Evolutionary conservation across 768 basidiomycete species (phyloP).

Genomic region (Calocybe cyanea): DNA sequence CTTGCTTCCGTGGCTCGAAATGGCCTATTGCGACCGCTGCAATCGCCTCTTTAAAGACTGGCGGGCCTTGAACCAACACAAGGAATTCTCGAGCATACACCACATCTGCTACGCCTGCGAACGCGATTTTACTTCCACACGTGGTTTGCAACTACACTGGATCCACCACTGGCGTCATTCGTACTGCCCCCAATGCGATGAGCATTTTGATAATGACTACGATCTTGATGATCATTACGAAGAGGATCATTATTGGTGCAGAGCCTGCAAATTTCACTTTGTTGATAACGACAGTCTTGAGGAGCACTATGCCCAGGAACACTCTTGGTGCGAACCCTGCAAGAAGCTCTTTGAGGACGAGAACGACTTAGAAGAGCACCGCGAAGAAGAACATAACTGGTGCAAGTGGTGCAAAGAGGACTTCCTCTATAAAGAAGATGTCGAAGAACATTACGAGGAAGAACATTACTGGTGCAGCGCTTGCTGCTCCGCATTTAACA

Average conservation of each 20-base stretch:
- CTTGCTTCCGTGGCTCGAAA: too few relatives aligned
- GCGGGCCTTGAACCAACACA: too few relatives aligned
- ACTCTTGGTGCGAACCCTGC: constrained; percentile 45
- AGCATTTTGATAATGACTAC: constrained; percentile 31
- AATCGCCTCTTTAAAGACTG: too few relatives aligned
- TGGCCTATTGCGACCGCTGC: too few relatives aligned
- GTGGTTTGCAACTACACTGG: too few relatives aligned
- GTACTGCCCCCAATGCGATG: constrained; percentile 51
- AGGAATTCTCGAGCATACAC: too few relatives aligned
- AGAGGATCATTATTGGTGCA: constrained; percentile 39
- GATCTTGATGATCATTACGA: constrained; percentile 40
- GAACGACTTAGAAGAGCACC: constrained; percentile 28
- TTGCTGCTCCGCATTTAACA: constrained; percentile 41
- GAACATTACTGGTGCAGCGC: constrained; percentile 39
- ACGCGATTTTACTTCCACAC: too few relatives aligned
- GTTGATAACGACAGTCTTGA: constrained; percentile 31
- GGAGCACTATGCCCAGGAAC: constrained; percentile 45
- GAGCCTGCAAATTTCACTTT: constrained; percentile 38
- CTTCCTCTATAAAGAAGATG: constrained; percentile 28
- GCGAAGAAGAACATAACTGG: constrained; percentile 37
- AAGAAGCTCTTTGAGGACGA: constrained; percentile 37
- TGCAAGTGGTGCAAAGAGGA: constrained; percentile 49
- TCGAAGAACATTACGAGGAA: constrained; percentile 37
- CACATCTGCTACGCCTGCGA: too few relatives aligned
- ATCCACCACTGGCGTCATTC: too few relatives aligned